Conservation (phyloP, 78 protist species). For the Guillardia theta region DNA sequence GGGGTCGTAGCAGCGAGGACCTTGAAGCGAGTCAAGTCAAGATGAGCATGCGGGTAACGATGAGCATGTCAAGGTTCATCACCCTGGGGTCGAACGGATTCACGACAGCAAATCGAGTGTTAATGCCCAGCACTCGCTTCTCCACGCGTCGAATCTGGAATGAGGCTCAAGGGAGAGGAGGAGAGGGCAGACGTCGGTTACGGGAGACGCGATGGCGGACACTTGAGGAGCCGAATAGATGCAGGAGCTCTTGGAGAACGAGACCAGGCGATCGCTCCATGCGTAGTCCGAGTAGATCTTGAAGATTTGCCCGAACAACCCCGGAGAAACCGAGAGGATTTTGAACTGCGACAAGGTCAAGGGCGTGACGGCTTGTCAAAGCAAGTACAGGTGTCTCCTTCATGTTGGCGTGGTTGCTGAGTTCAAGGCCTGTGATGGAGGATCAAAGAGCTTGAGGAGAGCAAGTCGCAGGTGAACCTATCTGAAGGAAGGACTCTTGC, state of each 20-base stretch:
- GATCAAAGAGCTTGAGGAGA: too few relatives aligned
- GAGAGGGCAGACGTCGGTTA: neutral
- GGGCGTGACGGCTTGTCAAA: too few relatives aligned
- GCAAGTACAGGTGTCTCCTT: neutral
- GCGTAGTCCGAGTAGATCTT: neutral
- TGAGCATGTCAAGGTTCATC: too few relatives aligned
- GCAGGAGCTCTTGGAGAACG: neutral
- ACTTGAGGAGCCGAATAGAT: neutral
- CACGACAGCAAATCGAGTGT: neutral
- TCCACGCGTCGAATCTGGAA: too few relatives aligned
- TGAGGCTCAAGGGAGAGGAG: too few relatives aligned
- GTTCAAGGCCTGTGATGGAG: neutral
- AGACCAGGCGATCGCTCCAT: neutral
- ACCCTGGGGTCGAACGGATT: slow-evolving; percentile 20
- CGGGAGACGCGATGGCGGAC: neutral
- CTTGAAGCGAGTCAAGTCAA: too few relatives aligned
- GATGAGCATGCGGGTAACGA: too few relatives aligned
- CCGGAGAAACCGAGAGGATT: neutral
- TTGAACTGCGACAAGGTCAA: too few relatives aligned
- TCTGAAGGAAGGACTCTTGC: neutral
- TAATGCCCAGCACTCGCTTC: neutral
- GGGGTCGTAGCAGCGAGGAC: too few relatives aligned
- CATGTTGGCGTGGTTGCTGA: neutral
- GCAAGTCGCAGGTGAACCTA: too few relatives aligned
- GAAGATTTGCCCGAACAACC: neutral